phyloP scores from a whole-genome alignment of 805 yeast genomes.

The Pichia kluyveri region DNA sequence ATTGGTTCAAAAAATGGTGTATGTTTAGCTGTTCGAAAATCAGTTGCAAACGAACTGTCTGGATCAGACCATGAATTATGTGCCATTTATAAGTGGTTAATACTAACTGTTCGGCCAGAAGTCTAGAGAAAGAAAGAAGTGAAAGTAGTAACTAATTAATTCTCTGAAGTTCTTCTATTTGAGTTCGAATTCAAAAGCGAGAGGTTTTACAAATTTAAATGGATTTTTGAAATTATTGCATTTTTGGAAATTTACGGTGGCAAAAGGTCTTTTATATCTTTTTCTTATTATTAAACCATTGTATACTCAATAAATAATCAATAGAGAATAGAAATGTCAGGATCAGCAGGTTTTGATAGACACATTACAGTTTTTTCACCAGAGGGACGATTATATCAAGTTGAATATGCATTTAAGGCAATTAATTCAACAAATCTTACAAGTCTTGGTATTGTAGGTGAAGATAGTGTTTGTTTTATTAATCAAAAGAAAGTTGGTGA shows the following conservation, averaged over 20 bases:
- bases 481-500: conserved; percentile 97
- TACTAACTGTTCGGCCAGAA: no score
- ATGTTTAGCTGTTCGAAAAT: conserved; percentile 18
- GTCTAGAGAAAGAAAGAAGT: no score
- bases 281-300: background rate
- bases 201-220: no score
- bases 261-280: background rate
- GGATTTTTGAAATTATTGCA: no score
- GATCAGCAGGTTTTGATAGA: conserved; percentile 95
- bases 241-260: background rate
- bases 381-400: conserved; percentile 95
- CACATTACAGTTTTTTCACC: conserved; percentile 98
- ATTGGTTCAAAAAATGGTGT: conserved; percentile 41
- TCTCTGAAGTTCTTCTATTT: no score
- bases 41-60: conserved; percentile 19
- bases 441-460: conserved; percentile 79
- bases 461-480: conserved; percentile 77
- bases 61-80: conserved; percentile 19
- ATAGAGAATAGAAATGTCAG: conserved; percentile 20
- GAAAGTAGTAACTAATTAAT: no score
- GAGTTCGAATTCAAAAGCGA: no score
- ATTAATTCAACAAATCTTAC: conserved; percentile 89
- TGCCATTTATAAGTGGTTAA: background rate
- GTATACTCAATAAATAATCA: no score
- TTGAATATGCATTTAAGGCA: conserved; percentile 87